These are phyloP conservation scores for Thelonectria rubi DNA, from an alignment of 2,329 filamentous ascomycete genomes.

Conservation along the genomic window DNA sequence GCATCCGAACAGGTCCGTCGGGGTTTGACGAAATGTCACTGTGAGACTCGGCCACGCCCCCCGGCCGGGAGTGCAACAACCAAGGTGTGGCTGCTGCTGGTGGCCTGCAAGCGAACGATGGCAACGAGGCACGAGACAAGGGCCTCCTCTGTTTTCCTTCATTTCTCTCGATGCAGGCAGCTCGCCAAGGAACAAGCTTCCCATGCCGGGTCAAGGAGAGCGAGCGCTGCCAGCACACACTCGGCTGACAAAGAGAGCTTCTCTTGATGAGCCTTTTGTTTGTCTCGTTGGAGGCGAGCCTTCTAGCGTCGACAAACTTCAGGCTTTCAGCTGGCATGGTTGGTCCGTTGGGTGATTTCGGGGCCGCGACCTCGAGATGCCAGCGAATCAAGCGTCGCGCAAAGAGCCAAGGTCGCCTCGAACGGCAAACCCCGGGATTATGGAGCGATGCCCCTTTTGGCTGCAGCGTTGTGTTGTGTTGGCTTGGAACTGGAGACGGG, in stretches of 20 bases:
- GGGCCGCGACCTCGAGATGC: not conserved
- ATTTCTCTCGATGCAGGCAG: slow-evolving; percentile 19
- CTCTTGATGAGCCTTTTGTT: not conserved
- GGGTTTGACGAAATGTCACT: not conserved
- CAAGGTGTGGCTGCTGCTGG: not conserved
- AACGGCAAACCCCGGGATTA: slow-evolving; percentile 20
- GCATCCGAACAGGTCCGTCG: not conserved
- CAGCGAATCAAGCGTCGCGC: slow-evolving; percentile 20
- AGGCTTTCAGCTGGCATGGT: slow-evolving; percentile 17
- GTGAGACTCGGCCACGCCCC: not conserved
- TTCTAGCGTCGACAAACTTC: slow-evolving; percentile 12
- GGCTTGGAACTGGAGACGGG: slow-evolving; percentile 6
- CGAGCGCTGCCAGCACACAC: slow-evolving; percentile 8
- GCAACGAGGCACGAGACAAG: slow-evolving; percentile 13
- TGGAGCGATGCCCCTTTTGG: slow-evolving; percentile 27
- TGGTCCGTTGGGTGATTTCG: slow-evolving; percentile 1
- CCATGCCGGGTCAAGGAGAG: not conserved
- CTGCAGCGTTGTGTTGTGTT: slow-evolving; percentile 25
- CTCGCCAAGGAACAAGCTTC: slow-evolving; percentile 19
- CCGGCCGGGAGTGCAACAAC: not conserved
- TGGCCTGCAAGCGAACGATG: not conserved
- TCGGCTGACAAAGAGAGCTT: slow-evolving; percentile 10
- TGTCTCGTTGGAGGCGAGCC: slow-evolving; percentile 13
- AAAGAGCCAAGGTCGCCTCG: slow-evolving; percentile 20
- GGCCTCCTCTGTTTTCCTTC: not conserved